These are phyloP conservation scores for Fusarium humuli DNA, from an alignment of 2,329 filamentous ascomycete genomes.

Conservation along the genomic window DNA sequence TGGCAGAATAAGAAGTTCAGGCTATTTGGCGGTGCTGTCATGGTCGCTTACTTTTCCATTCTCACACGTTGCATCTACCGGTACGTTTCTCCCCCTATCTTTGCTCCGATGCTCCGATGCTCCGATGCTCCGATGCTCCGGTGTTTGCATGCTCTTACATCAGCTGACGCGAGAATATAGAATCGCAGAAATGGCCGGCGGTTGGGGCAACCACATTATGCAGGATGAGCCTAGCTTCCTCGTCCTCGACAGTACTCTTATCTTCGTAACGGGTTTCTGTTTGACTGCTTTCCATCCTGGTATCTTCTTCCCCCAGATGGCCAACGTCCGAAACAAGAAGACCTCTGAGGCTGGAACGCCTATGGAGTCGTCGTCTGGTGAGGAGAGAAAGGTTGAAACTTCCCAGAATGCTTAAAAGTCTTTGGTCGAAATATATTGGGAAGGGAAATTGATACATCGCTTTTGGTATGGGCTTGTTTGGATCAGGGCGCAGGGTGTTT, in stretches of 20 bases:
- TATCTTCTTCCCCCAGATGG: slow-evolving; percentile 67
- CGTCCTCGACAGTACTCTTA: slow-evolving; percentile 65
- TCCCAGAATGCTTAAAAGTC: slow-evolving; percentile 29
- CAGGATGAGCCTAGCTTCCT: slow-evolving; percentile 70
- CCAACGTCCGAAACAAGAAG: slow-evolving; percentile 41
- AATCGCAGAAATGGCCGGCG: slow-evolving; percentile 72
- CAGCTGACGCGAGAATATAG: slow-evolving; percentile 50
- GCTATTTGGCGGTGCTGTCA: slow-evolving; percentile 58
- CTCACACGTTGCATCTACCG: slow-evolving; percentile 67
- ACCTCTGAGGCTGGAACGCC: slow-evolving; percentile 41
- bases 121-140: neutral
- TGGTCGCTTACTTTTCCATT: slow-evolving; percentile 59
- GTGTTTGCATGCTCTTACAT: neutral
- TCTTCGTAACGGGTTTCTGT: slow-evolving; percentile 61
- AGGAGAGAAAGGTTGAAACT: slow-evolving; percentile 43
- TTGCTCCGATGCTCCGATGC: neutral
- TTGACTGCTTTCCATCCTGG: slow-evolving; percentile 67
- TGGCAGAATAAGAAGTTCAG: slow-evolving; percentile 60
- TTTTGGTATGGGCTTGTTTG: neutral
- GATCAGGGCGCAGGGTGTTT: slow-evolving; percentile 11
- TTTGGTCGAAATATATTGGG: neutral
- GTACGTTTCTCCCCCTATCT: slow-evolving; percentile 49
- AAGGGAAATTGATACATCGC: neutral
- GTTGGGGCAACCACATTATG: slow-evolving; percentile 74
- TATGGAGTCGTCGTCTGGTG: slow-evolving; percentile 46